Evolutionary conservation across 1,284 basidiomycete genomes (phyloP).

Genomic region (Ceratobasidium theobromae): DNA sequence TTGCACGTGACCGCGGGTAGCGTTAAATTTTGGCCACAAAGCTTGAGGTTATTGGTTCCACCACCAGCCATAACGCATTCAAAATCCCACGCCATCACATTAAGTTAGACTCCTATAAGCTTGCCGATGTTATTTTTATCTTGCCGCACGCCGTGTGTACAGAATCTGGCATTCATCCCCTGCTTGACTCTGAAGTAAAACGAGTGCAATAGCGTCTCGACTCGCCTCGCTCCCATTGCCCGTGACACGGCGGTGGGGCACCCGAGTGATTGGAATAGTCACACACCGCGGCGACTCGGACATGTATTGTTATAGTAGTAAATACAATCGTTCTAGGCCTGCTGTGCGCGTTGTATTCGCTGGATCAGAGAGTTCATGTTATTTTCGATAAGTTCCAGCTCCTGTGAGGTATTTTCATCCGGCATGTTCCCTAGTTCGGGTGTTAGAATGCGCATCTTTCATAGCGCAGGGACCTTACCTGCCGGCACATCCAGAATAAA

Average conservation of each 20-base stretch:
- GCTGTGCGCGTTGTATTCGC: conserved; percentile 25
- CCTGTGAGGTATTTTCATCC: conserved; percentile 67
- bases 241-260: conserved; percentile 23
- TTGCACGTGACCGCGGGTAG: no score
- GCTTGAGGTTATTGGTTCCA: no score
- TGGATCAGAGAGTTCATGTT: conserved; percentile 36
- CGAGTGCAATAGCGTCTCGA: conserved; percentile 31
- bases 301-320: conserved; percentile 18
- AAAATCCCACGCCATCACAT: no score
- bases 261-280: conserved; percentile 10
- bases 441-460: background rate
- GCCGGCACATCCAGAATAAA: conserved; percentile 74
- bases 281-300: conserved; percentile 4
- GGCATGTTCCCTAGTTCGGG: conserved; percentile 57
- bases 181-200: conserved; percentile 31
- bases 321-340: background rate
- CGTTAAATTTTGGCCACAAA: no score
- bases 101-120: no score
- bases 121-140: background rate
- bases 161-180: conserved; percentile 21
- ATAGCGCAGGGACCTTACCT: conserved; percentile 38
- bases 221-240: conserved; percentile 20
- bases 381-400: conserved; percentile 43
- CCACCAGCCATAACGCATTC: no score
- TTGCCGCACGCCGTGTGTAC: conserved; percentile 30